Evolutionary conservation across 1,284 basidiomycete species (phyloP), one percentile per base, ranked within the genome.

Genomic region (Ustilago shanxiensis): DNA sequence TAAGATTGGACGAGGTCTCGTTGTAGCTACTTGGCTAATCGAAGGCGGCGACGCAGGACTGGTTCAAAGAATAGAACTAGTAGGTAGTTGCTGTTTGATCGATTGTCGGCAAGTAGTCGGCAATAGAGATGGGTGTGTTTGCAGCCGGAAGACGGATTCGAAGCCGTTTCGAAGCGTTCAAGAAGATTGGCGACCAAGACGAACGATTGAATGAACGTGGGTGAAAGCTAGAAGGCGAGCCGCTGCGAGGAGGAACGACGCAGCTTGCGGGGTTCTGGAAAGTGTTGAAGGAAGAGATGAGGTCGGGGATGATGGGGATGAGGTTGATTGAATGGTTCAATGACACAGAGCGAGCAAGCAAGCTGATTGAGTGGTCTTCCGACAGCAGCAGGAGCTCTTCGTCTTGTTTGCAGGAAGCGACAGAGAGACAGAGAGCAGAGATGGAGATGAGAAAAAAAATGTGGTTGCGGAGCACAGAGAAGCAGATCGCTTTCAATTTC

Each of bases 401-500:
- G 18, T 60, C 49, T 29, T 47, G 22, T 35, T 24, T 14, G 14
- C 18, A 13, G 20, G 18, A 35, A 41, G 26, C 24, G 33, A 51
- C 24, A 45, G 45, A 28, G 31, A 33, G 31, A 33, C 5, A 11
- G 31, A 33, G 11, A n/a, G n/a, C n/a, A n/a, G n/a, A n/a, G n/a
- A n/a, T n/a, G n/a, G n/a, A 33, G 11, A 33, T 6, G 11, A 33
- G 11, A 33, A 33, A 56, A 50, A 60, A 61, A 60, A 51, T 11
- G 24, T 16, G 49, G 22, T 29, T 53, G 54, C 47, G 33, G 31
- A 53, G 22, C 41, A 60, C 51, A 62, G 24, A 62, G 24, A 39
- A 41, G 50, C 50, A 47, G 60, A 50, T 58, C 56, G 51, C 60
- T 59, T 57, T 62, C 69, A 50, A 35, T 54, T 59, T 63, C 26